phyloP scores from a whole-genome alignment of 768 basidiomycete species.

The Cubamyces lactineus region DNA sequence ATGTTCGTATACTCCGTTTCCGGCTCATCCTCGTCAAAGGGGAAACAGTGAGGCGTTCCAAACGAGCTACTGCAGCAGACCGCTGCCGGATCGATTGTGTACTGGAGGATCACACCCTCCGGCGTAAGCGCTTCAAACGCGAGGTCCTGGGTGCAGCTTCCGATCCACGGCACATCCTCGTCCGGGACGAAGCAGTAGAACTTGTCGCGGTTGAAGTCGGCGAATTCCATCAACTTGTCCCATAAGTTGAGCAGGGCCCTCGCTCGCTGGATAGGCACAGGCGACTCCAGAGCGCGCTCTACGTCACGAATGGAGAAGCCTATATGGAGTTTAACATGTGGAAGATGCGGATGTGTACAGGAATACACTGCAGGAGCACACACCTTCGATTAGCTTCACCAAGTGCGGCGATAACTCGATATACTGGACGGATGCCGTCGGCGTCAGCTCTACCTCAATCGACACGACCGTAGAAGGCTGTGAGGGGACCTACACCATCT shows the following conservation, averaged over 20 bases:
- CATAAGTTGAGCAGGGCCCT: not conserved
- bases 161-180: slow-evolving; percentile 2
- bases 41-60: not conserved
- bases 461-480: not conserved
- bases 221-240: slow-evolving; percentile 7
- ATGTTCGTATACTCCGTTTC: not conserved
- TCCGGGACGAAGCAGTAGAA: not conserved
- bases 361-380: too few relatives aligned
- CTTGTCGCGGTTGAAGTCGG: not conserved
- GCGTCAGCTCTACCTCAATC: not conserved
- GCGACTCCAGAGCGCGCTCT: not conserved
- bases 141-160: not conserved
- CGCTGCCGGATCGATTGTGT: not conserved
- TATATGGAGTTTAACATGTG: not conserved
- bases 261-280: not conserved
- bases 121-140: not conserved
- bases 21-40: not conserved
- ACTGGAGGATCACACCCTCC: not conserved
- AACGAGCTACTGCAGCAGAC: not conserved
- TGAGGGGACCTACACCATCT: not conserved
- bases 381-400: too few relatives aligned
- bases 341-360: too few relatives aligned
- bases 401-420: not conserved
- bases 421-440: not conserved
- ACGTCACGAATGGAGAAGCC: not conserved